Evolutionary conservation across 2,329 filamentous ascomycete species (phyloP), one percentile per base, ranked within the genome.

Genomic region (Aspergillus unguis): DNA sequence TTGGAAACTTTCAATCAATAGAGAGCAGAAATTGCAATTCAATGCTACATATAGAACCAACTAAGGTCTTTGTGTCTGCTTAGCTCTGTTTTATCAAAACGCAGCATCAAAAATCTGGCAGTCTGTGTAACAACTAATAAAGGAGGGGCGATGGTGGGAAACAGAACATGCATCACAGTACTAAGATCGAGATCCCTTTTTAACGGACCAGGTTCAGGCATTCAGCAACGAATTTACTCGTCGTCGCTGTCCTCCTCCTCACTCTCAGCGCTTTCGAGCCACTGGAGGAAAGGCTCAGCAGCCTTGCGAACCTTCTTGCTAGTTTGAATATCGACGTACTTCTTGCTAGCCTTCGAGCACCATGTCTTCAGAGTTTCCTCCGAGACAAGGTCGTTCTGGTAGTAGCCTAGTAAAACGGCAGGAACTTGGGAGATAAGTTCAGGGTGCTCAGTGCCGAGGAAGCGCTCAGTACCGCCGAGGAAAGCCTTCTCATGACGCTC

Each of bases 261-360:
- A 49, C 81, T 84, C 72, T 92, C 88, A 49, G 92, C 92, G 74
- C 88, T 90, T 63, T 90, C 84, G 53, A 97, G 90, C 92, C 92
- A 97, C 65, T 85, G 88, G 67, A 96, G 81, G 83, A 99, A 99
- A 59, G 89, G 86, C 79, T 95, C 88, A 49, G 94, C 91, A 60
- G 90, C 88, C 80, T 95, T 92, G 77, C 92, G 90, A 58, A 97
- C 91, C 82, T 95, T 95, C 81, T 91, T 92, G 77, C 90, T 95
- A 56, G 85, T 92, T 55, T 86, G 71, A 56, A 95, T 75, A 71
- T 97, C 92, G 63, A 95, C 89, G 71, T 97, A 97, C 80, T 96
- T 96, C 86, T 95, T 96, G 84, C 90, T 96, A 54, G 92, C 91
- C 81, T 94, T 96, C 69, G 83, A 82, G 60, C 92, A 92, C 92